Evolutionary conservation across 1,284 basidiomycete species (phyloP), one percentile per base, ranked within the genome.

Genomic region (Schizopora paradoxa): DNA sequence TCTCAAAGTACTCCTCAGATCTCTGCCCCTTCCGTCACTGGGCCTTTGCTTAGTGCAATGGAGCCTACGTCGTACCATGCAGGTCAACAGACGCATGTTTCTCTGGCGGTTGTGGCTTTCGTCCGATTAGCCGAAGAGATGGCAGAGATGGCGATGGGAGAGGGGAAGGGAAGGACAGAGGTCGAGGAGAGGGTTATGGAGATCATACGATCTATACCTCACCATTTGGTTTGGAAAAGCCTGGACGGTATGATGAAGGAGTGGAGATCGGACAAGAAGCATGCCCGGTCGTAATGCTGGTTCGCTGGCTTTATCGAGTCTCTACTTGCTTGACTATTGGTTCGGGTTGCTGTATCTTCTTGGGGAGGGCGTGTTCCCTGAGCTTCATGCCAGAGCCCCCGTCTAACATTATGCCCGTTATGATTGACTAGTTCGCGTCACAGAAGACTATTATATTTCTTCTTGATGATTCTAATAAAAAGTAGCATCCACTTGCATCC

Each of bases 161-260:
- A 80, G 7, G 64, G 67, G 40, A 76, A 78, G 55, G 82, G 82
- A 31, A 80, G 77, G 57, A 65, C 60, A 6, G 83, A 86, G 56
- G 82, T 84, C 6, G 84, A 92, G 60, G 82, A 83, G 53, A 79
- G 81, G 53, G 76, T 93, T 28, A 85, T 86, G 6, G 91, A 95
- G 66, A 90, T 96, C 56, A 86, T 96, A 54, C 76, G 89, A 57
- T 85, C 79, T 58, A 63, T 97, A 53, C 93, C 93, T 16, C 79
- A 78, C 21, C 85, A 90, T 60, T 69, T 94, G 58, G 75, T 93
- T 54, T 85, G 88, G 66, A 90, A 90, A 67, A 89, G 86, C 56
- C 65, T 95, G 62, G 92, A 96, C 66, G 88, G 88, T 35, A 87
- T 95, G 58, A 95, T 91, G 68, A 89, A 88, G 61, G 91, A 94